phyloP scores from a whole-genome alignment of 1,284 basidiomycete species.

The Cryptococcus jaspeensis region DNA sequence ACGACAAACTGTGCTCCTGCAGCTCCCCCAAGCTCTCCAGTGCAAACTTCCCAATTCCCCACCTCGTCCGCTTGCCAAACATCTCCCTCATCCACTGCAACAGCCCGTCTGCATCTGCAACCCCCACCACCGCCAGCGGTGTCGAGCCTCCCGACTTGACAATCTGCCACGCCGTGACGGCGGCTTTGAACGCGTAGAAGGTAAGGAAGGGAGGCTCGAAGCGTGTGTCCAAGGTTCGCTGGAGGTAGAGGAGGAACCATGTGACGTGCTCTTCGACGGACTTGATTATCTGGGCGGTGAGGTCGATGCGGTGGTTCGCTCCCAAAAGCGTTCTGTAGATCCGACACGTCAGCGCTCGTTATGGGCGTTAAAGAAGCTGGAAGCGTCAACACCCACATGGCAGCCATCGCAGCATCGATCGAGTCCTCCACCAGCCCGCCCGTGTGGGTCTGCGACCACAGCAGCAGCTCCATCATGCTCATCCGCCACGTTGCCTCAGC shows the following conservation, averaged over 20 bases:
- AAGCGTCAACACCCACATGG: constrained; percentile 24
- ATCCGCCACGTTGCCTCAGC: constrained; percentile 32
- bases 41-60: constrained; percentile 18
- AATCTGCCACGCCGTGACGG: constrained; percentile 32
- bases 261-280: constrained; percentile 24
- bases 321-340: neutral
- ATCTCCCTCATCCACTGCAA: constrained; percentile 18
- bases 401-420: constrained; percentile 32
- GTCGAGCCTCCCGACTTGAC: constrained; percentile 12
- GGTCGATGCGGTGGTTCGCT: constrained; percentile 12
- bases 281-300: constrained; percentile 15
- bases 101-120: constrained; percentile 14
- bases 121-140: constrained; percentile 3
- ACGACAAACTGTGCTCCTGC: constrained; percentile 3
- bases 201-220: constrained; percentile 30
- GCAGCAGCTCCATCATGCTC: constrained; percentile 32
- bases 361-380: neutral
- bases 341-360: neutral
- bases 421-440: constrained; percentile 30
- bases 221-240: neutral
- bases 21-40: constrained; percentile 18
- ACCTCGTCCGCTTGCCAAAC: constrained; percentile 16
- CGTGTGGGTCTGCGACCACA: constrained; percentile 34
- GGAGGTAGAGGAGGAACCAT: constrained; percentile 32
- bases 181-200: constrained; percentile 33